Base-by-base conservation (phyloP, 129 eudicot species). In the Lactuca sativa region DNA sequence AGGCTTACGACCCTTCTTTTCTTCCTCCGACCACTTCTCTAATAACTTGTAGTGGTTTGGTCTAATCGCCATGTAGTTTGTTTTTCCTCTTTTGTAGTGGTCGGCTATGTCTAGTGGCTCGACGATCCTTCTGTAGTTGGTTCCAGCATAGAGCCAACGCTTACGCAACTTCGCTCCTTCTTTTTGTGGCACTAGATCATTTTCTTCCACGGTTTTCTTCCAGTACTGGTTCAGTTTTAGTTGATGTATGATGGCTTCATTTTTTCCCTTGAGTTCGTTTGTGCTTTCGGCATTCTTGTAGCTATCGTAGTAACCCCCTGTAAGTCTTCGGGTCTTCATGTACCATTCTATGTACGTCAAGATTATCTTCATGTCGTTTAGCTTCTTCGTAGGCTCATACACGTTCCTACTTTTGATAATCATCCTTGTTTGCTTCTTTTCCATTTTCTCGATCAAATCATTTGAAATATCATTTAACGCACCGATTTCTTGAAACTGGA, bases 81-180 rank as follows among this genome's bases (percentile, higher is more conserved):
- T 74, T 0, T 63, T 17, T 0, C 76, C 82, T 1, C 52, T 40
- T 67, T 59, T 77, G 76, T 86, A 82, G 62, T 77, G 57, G 1
- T 80, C 81, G 9, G 83, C 85, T 61, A 86, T 86, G 72, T 82
- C 75, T 8, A 86, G 75, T n/a, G 91, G 87, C 69, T 86, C 91
- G 2, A 82, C 75, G 31, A 86, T 77, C 48, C 88, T 74, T 48
- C 87, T 80, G 3, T 77, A 86, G 73, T 66, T 86, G 6, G 77
- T 86, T 9, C 87, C 91, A 18, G 72, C 75, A 18, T 64, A 80
- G 2, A 80, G 78, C 80, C 82, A 81, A 13, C 85, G 61, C 32
- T 38, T 70, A 1, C 72, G 80, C 51, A 80, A 71, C 54, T 51
- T 47, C 0, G 52, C 59, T 33, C 79, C 83, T 63, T 79, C 87